Base-by-base conservation (phyloP, 768 basidiomycete genomes). In the Suillus subaureus region DNA sequence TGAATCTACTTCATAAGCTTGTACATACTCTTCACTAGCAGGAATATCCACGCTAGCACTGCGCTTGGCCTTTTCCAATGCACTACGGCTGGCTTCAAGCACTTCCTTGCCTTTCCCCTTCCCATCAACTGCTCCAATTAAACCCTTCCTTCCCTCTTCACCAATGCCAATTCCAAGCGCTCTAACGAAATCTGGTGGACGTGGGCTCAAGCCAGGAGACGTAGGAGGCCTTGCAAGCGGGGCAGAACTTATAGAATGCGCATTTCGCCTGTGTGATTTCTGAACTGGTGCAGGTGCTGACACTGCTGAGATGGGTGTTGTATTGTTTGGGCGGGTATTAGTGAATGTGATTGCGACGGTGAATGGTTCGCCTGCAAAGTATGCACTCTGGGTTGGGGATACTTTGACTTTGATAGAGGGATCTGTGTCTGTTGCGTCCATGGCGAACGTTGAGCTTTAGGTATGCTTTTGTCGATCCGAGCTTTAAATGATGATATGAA, bases 291-390 rank as follows among this genome's bases (percentile, higher is more conserved):
- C 70, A 43, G 69, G 70, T 4, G 74, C 62, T 43, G 18, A 35
- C 9, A 11, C n/a, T 31, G 31, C 7, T 35, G 35, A 35, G 35
- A 35, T 1, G 35, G 21, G 1, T 28, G 51, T 1, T 8, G 37
- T 81, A 67, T 58, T 69, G 68, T 68, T 76, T 15, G 77, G 80
- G 33, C 87, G 87, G 5, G 88, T 89, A 74, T 97, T 97, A 60
- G 91, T 90, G 77, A 97, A 94, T 0, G 92, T 91, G 69, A 98
- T 88, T 4, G 88, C 90, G 15, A 93, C 93, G 3, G 88, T 82
- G 77, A 97, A 94, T 0, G 85, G 81, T 77, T 98, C 96, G 64
- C 96, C 96, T 0, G 96, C 94, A 75, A 96, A 98, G 79, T 91
- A 98, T 0, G 94, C 93, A 0, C 93, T 91, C 67, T 95, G 91